Evolutionary conservation across 345 rosid genomes (phyloP), one percentile per base, ranked within the genome.

Genomic region (Pistacia atlantica): DNA sequence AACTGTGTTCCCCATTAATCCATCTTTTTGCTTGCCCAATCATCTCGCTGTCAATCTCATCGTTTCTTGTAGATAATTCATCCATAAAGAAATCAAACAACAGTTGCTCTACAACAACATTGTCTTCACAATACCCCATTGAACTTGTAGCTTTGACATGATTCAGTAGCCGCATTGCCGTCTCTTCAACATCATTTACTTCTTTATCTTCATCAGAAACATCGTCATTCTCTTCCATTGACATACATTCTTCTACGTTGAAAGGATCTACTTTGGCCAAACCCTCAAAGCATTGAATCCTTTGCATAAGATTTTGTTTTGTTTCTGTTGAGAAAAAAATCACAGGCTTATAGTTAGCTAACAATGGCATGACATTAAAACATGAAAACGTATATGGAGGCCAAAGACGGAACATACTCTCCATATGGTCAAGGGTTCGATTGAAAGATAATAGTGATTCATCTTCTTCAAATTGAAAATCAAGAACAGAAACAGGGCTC

Each of bases 401-500:
- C 18, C 57, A 81, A 77, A 60, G 72, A 61, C 61, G 8, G 48
- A 33, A 82, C 90, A 38, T 80, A 87, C 90, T 84, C 71, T 78
- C 85, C 77, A 80, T 67, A 55, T 78, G 62, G 65, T 80, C 83
- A 78, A 81, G 88, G 78, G 77, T 83, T 81, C 77, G 88, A 72
- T 78, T 54, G 68, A 78, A 76, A 61, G 85, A 85, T 28, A 87
- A 82, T 31, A 73, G 75, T 25, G 84, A 82, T 28, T 77, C 74
- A 28, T 77, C 74, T 73, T 79, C 86, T 22, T 82, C 88, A 51
- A 75, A 82, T 56, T 80, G 81, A 28, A 80, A 78, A 67, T 87
- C 89, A 61, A 85, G 80, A 18, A 83, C 90, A 3, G 91, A 87
- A 75, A 87, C 73, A 8, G 97, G 93, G 72, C 89, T 88, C 28